Evolutionary conservation across 352 stramenopile genomes (phyloP), one percentile per base, ranked within the genome.

Genomic region (Phytophthora palmivora): DNA sequence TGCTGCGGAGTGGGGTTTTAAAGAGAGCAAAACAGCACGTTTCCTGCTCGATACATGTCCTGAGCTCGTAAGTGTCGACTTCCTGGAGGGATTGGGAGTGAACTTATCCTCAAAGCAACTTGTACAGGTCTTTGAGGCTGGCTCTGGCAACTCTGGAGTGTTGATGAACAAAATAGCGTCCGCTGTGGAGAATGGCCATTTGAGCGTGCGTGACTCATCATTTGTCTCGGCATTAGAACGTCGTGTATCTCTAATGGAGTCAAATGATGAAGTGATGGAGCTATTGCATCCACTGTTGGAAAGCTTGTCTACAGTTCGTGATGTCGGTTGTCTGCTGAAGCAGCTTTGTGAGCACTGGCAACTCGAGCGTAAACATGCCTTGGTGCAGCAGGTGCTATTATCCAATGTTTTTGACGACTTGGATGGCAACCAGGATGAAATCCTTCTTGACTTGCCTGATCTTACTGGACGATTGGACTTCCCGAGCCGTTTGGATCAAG

Each of bases 41-140:
- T 96, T 96, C 49, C 42, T 96, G 21, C 61, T 58, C 0, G 63
- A 68, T 11, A 79, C 67, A 21, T 96, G 85, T 33, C 81, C 87
- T 4, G 87, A 96, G 56, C 77, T 96, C 9, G 87, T 96, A 37
- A 92, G 76, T 43, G 82, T 91, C 10, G 87, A 95, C n/a, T 95
- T 95, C 41, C 57, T 95, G 4, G 87, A 95, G 70, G 87, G 87
- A 4, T 69, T 95, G 22, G 73, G 73, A 60, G 70, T 92, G 6
- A 72, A 74, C 5, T 51, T 95, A 34, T 69, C 67, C 2, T 59
- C 76, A 4, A 61, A 75, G 21, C 77, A 94, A 21, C 64, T 96
- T 38, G 47, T 96, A n/a, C 54, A 63, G 55, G 78, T 94, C 12
- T 89, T 96, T 63, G 79, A 88, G 15, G 58, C 63, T 10, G 85